phyloP scores from a whole-genome alignment of 257 asterid genomes.

The Solanum medicagineum region DNA sequence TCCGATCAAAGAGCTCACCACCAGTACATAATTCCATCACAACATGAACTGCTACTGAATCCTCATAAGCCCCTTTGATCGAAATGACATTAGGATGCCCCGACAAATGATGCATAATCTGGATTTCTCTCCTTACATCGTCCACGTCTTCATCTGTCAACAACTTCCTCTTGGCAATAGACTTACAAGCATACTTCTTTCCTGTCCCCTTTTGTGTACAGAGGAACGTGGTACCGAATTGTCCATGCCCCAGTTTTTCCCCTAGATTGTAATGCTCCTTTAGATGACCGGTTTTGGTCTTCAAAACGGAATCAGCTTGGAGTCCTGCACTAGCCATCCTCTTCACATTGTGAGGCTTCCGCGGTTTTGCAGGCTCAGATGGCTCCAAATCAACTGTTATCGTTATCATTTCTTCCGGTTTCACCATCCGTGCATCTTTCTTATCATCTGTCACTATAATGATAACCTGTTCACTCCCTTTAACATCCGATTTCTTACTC shows the following conservation, averaged over 20 bases:
- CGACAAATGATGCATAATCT: conserved; percentile 84
- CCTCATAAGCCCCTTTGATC: conserved; percentile 82
- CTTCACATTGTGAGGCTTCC: conserved; percentile 34
- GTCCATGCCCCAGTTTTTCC: conserved; percentile 77
- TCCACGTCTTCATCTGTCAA: conserved; percentile 67
- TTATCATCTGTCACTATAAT: conserved; percentile 8
- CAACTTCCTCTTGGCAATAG: conserved; percentile 73
- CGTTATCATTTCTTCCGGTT: conserved; percentile 16
- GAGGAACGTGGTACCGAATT: conserved; percentile 65
- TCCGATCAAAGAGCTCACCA: conserved; percentile 92
- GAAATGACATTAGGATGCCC: conserved; percentile 66
- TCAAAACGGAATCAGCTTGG: conserved; percentile 59
- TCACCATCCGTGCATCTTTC: neutral
- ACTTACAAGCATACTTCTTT: conserved; percentile 65
- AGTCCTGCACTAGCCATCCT: conserved; percentile 63
- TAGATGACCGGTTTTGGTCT: conserved; percentile 52
- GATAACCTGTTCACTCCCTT: conserved; percentile 1
- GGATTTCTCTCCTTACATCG: conserved; percentile 86
- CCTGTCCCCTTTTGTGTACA: conserved; percentile 51
- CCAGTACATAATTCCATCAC: conserved; percentile 91
- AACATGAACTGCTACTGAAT: conserved; percentile 70
- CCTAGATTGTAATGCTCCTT: conserved; percentile 61
- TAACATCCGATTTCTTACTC: conserved; percentile 1
- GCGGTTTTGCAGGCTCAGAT: conserved; percentile 8
- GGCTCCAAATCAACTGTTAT: neutral